phyloP scores from a whole-genome alignment of 345 rosid genomes.

The Combretum micranthum region DNA sequence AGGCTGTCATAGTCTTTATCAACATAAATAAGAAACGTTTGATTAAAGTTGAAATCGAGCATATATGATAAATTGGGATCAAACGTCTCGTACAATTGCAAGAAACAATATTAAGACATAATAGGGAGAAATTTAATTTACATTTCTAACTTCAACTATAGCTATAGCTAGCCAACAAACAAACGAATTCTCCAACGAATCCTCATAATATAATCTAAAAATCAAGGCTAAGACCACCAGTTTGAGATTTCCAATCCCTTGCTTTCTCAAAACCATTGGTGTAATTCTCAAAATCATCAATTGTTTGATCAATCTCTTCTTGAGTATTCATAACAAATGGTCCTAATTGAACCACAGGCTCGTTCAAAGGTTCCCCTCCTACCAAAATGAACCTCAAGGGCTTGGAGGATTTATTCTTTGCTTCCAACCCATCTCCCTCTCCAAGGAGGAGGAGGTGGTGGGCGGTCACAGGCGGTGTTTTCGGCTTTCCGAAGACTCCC shows the following conservation, averaged over 20 bases:
- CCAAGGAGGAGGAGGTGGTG: conserved; percentile 57
- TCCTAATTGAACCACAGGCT: conserved; percentile 67
- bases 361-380: conserved; percentile 73
- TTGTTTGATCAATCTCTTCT: conserved; percentile 62
- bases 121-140: too few species aligned
- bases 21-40: too few species aligned
- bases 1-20: too few species aligned
- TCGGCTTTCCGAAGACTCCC: conserved; percentile 44
- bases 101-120: too few species aligned
- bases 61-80: too few species aligned
- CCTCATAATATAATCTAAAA: conserved; percentile 10
- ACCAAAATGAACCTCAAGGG: conserved; percentile 62
- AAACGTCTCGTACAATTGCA: too few species aligned
- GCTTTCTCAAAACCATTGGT: conserved; percentile 83
- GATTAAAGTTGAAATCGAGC: too few species aligned
- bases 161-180: too few species aligned
- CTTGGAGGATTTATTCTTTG: conserved; percentile 60
- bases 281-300: conserved; percentile 65
- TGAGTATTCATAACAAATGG: conserved; percentile 92
- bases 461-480: conserved; percentile 27
- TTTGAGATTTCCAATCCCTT: conserved; percentile 64
- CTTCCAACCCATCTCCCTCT: conserved; percentile 57
- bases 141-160: too few species aligned
- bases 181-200: too few species aligned
- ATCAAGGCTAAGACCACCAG: conserved; percentile 37